These are phyloP conservation scores for Schizosaccharomyces japonicus DNA, from an alignment of 805 yeast genomes.

Conservation along the genomic window DNA sequence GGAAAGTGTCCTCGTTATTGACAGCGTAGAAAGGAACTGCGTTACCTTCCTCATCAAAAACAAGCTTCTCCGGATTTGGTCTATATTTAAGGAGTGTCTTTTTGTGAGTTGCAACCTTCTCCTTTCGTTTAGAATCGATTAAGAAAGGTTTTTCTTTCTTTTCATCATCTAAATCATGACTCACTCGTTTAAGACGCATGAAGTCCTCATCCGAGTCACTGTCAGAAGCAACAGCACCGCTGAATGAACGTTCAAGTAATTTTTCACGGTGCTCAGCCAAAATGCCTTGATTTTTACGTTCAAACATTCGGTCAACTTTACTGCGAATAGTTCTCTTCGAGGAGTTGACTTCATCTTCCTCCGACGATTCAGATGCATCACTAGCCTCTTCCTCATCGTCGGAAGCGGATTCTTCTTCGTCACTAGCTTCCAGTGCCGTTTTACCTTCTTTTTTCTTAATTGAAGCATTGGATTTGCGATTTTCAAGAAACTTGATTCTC, in stretches of 20 bases:
- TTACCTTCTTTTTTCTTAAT: constrained; percentile 11
- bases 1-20: constrained; percentile 73
- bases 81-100: constrained; percentile 36
- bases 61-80: constrained; percentile 52
- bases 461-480: constrained; percentile 7
- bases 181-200: constrained; percentile 52
- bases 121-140: constrained; percentile 44
- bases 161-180: constrained; percentile 39
- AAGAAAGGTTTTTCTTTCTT: constrained; percentile 13
- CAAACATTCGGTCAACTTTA: constrained; percentile 86
- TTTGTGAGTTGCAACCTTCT: constrained; percentile 68
- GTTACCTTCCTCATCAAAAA: constrained; percentile 82
- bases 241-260: constrained; percentile 25
- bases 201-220: constrained; percentile 46
- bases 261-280: constrained; percentile 69
- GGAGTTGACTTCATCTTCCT: constrained; percentile 15
- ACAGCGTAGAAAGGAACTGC: constrained; percentile 83
- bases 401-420: constrained; percentile 29
- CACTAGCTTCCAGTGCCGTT: constrained; percentile 24
- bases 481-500: constrained; percentile 40
- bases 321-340: constrained; percentile 37
- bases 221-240: constrained; percentile 13
- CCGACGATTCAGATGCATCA: not conserved
- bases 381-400: not conserved
- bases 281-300: constrained; percentile 77